Base-by-base conservation (phyloP, 2,329 filamentous ascomycete species). In the Cladosporium sp. region DNA sequence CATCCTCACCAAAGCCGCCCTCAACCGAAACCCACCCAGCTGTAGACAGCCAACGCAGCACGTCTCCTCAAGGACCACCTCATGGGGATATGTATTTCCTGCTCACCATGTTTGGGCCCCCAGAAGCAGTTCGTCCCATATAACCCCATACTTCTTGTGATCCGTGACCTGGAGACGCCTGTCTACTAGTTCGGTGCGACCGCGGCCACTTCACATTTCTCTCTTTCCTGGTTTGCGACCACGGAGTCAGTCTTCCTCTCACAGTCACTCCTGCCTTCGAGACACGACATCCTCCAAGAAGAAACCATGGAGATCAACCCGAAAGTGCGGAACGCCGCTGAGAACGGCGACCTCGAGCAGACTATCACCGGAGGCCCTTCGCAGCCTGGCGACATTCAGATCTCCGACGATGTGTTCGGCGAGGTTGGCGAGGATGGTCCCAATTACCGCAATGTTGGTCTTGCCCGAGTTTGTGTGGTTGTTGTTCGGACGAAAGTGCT, bases 261-360 rank as follows among this genome's bases (percentile, higher is more conserved):
- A 36, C 32, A 24, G 55, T 58, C 61, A 21, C 24, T 64, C 61
- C 51, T 63, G 32, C 30, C 24, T 30, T 12, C 24, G 34, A 12
- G 32, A 28, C 47, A 26, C 18, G 49, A 52, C 47, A 34, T 14
- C 7, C 15, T 49, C 21, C 4, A 36, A 36, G 34, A 36, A 28
- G 18, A n/a, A 8, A 32, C 36, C 24, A 64, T 64, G 61, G 61
- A 64, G 61, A 64, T 64, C 26, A 64, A 64, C 51, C 61, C 61
- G 36, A 64, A 64, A 47, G 61, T 64, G 71, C 78, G 80, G 70
- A 73, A 71, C 52, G 72, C 74, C 30, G 68, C 72, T 2, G 80
- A 82, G 70, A 78, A 71, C n/a, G 67, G 70, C 30, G 73, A 76
- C 61, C 75, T 82, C 65, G 75, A 78, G 65, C 68, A 71, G n/a